A percentile compares a stretch with the other conserved stretches of the same genome.
These are phyloP conservation scores for Cardamine occulta DNA, from an alignment of 345 rosid species.

Conservation along the genomic window DNA sequence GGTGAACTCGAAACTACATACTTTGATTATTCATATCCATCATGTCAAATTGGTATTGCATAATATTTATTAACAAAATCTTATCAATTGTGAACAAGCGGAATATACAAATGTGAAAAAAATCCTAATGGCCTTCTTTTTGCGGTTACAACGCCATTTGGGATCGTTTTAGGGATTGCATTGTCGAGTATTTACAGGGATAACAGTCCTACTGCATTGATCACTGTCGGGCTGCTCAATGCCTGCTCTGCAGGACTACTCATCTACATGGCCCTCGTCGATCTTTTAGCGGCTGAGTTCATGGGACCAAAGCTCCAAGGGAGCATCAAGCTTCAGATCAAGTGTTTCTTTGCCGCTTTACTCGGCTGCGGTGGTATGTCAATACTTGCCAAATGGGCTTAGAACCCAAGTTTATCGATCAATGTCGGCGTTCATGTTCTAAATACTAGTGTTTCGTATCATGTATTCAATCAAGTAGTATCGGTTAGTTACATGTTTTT, in stretches of 20 bases:
- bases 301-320: conserved; percentile 70
- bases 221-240: conserved; percentile 64
- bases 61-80: background rate
- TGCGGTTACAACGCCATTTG: conserved; percentile 66
- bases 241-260: conserved; percentile 72
- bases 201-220: conserved; percentile 63
- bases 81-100: conserved; percentile 45
- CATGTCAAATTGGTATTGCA: too few relatives aligned
- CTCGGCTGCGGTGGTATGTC: conserved; percentile 73
- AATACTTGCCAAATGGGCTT: conserved; percentile 71
- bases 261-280: conserved; percentile 77
- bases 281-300: conserved; percentile 65
- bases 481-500: too few relatives aligned
- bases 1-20: conserved; percentile 37
- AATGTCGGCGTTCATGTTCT: background rate
- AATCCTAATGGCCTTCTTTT: conserved; percentile 60
- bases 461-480: background rate
- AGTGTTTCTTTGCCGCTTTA: conserved; percentile 53
- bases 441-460: background rate
- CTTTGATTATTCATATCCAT: background rate
- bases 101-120: conserved; percentile 52
- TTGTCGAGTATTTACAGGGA: conserved; percentile 56
- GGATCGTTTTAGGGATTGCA: conserved; percentile 60
- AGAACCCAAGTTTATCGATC: background rate
- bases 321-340: conserved; percentile 61